Percentiles rank a stretch among this genome's conserved stretches.
Evolutionary conservation across 2,329 filamentous ascomycete species (phyloP).

Genomic region (Trichoderma pleuroti): DNA sequence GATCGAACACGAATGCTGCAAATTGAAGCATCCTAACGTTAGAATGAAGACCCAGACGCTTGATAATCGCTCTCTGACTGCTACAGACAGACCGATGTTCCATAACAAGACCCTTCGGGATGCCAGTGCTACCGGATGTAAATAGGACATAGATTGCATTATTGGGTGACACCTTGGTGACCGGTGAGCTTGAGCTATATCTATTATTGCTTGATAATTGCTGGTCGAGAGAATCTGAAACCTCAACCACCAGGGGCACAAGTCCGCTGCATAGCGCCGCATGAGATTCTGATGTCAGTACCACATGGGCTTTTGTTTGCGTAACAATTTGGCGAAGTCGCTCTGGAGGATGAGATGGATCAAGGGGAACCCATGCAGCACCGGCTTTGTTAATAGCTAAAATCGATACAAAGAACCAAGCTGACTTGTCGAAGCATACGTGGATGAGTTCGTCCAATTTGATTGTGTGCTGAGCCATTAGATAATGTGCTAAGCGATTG

Average conservation of each 20-base stretch:
- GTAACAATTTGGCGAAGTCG: constrained; percentile 2
- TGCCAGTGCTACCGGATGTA: constrained; percentile 27
- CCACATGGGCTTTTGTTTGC: neutral
- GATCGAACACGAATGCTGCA: constrained; percentile 9
- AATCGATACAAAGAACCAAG: constrained; percentile 22
- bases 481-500: constrained; percentile 16
- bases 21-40: constrained; percentile 12
- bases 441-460: constrained; percentile 5
- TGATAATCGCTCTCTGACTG: constrained; percentile 3
- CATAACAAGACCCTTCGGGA: constrained; percentile 26
- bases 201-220: neutral
- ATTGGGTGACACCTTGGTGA: neutral
- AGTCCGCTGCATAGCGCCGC: neutral
- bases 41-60: neutral
- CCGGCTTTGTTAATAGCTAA: constrained; percentile 22
- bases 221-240: neutral
- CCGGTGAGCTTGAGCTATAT: neutral
- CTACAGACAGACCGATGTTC: constrained; percentile 21
- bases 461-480: constrained; percentile 20
- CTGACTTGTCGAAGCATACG: constrained; percentile 17
- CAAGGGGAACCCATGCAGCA: constrained; percentile 21
- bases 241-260: neutral
- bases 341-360: constrained; percentile 14
- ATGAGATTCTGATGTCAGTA: neutral
- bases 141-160: constrained; percentile 25